Evolutionary conservation across 768 basidiomycete genomes (phyloP).

Genomic region (Boletus rubroflammeus): DNA sequence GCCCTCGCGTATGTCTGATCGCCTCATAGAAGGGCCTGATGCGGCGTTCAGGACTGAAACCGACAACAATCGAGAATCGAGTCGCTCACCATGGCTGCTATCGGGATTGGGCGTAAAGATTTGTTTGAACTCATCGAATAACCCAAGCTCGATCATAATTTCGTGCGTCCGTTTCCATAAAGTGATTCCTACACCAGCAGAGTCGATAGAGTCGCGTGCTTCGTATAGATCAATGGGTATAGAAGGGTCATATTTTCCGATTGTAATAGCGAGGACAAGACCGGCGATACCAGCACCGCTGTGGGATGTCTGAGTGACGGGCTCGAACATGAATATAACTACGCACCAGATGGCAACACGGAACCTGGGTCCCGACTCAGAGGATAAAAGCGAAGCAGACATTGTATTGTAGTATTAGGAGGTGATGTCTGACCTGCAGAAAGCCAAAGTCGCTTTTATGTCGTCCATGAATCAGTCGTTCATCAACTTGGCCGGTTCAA

Average conservation of each 20-base stretch:
- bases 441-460: neutral
- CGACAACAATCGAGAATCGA: no score
- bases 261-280: conserved; percentile 38
- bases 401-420: neutral
- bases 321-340: no score
- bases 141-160: conserved; percentile 41
- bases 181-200: conserved; percentile 41
- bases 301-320: no score
- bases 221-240: no score
- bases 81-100: no score
- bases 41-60: neutral
- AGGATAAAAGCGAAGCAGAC: neutral
- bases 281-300: conserved; percentile 45
- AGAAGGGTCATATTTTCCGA: conserved; percentile 18
- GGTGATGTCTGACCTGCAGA: neutral
- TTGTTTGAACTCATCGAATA: conserved; percentile 34
- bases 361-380: neutral
- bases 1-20: no score
- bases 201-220: conserved; percentile 38
- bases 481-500: no score
- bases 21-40: no score
- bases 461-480: neutral
- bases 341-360: no score
- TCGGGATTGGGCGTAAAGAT: neutral
- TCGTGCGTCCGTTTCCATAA: conserved; percentile 47